Evolutionary conservation across 2,329 filamentous ascomycete genomes (phyloP).

Genomic region (Trichoderma semiorbis): DNA sequence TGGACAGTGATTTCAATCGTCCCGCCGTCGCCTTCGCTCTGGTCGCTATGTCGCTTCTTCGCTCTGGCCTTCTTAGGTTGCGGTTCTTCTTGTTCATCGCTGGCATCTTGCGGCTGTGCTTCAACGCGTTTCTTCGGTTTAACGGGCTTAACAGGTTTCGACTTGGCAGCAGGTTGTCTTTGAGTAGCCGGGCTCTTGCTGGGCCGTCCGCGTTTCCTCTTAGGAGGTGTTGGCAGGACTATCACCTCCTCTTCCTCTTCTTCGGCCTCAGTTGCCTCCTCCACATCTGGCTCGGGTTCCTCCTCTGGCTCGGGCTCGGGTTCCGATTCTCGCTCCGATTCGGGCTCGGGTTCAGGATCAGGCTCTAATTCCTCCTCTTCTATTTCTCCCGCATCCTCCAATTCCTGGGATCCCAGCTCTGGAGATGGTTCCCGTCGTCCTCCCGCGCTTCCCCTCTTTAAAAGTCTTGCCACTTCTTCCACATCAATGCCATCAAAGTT

Average conservation of each 20-base stretch:
- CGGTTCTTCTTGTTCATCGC: constrained; percentile 8
- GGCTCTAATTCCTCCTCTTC: constrained; percentile 13
- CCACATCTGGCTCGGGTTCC: neutral
- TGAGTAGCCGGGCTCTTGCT: constrained; percentile 42
- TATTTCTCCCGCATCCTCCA: constrained; percentile 27
- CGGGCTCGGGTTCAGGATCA: neutral
- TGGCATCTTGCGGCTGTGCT: neutral
- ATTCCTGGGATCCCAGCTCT: constrained; percentile 37
- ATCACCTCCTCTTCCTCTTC: neutral
- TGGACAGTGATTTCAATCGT: constrained; percentile 57
- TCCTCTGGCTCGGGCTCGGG: neutral
- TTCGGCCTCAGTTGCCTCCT: neutral
- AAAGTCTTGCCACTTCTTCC: constrained; percentile 39
- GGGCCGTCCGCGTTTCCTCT: constrained; percentile 35
- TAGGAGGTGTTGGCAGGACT: constrained; percentile 29
- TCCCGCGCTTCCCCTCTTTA: constrained; percentile 42
- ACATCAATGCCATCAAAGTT: constrained; percentile 44
- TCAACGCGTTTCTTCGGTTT: constrained; percentile 22
- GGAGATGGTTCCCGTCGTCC: constrained; percentile 37
- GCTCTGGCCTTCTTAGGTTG: constrained; percentile 21
- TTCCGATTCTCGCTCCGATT: neutral
- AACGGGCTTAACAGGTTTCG: constrained; percentile 23
- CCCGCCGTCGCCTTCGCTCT: constrained; percentile 25
- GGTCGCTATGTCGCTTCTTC: constrained; percentile 25
- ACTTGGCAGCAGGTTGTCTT: constrained; percentile 34